These are phyloP conservation scores for Clavispora carvajalis DNA, from an alignment of 805 yeast species.

Conservation along the genomic window DNA sequence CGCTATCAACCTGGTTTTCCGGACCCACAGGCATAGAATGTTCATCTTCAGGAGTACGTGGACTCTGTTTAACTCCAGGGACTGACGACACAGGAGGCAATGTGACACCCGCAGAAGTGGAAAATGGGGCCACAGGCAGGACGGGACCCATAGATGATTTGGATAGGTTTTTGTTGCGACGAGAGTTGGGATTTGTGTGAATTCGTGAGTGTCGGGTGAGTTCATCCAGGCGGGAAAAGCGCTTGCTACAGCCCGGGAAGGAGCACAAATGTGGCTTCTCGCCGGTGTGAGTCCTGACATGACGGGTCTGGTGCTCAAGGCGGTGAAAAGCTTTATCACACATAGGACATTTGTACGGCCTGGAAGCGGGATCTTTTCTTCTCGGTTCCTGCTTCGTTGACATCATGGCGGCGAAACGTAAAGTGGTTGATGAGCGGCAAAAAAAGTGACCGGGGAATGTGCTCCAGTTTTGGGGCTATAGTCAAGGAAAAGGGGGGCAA, in stretches of 20 bases:
- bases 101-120: background rate
- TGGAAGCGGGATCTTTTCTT: conserved; percentile 16
- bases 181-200: conserved; percentile 65
- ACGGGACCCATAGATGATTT: conserved; percentile 1
- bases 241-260: conserved; percentile 64
- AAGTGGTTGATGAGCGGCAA: background rate
- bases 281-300: conserved; percentile 75
- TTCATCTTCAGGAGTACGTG: background rate
- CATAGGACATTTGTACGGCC: conserved; percentile 70
- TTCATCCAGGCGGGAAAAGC: conserved; percentile 68
- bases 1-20: background rate
- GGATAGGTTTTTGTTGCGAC: conserved; percentile 47
- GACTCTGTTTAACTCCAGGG: background rate
- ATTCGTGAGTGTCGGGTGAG: conserved; percentile 68
- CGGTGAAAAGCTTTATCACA: conserved; percentile 74
- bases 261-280: conserved; percentile 77
- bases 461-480: background rate
- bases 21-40: background rate
- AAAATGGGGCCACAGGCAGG: background rate
- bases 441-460: too few species aligned
- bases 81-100: background rate
- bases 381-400: conserved; percentile 13
- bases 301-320: conserved; percentile 74
- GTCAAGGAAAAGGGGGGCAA: background rate
- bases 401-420: conserved; percentile 6